Base-by-base conservation (phyloP, 2,329 filamentous ascomycete genomes). In the Venturiaceae sp. region DNA sequence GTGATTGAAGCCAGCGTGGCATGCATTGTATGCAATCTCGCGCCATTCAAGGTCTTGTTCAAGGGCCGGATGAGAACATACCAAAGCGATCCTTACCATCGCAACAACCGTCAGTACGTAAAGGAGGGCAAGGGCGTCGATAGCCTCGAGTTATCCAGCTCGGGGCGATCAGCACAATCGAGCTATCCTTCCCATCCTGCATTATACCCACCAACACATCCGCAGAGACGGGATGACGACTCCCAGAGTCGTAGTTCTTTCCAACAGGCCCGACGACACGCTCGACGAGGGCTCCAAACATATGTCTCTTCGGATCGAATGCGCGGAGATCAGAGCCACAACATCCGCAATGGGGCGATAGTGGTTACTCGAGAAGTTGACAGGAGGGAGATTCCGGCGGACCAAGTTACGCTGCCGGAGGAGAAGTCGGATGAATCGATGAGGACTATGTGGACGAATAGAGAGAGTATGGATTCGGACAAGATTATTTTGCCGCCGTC, bases 1-100 rank as follows among this genome's bases (percentile, higher is more conserved):
- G 53, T 53, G 13, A 56, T 63, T 50, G 61, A 64, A 47, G 57
- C 55, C 39, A 60, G 60, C 41, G 58, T 62, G 7, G 60, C 62
- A 11, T 60, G 62, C 26, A 50, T 60, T 21, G 60, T 63, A 7
- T 55, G 34, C 46, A 61, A 58, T 36, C 52, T 63, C 30, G 60
- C 58, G 14, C 61, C 61, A 46, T 63, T 63, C 58, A 60, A 59
- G 32, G 36, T 58, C 8, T n/a, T 62, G 21, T 60, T 62, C 28
- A 53, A 41, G 19, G 52, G 62, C 3, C 39, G 33, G 13, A 56
- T 59, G 36, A 30, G n/a, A 19, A 53, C 16, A 28, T 34, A 57
- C 39, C 11, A 36, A 2, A 33, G 39, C 39, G 33, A 57, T 26
- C 23, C 37, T 5, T 33, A 44, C 26, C 9, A 7, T 32, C 28